Conservation (phyloP, 2,329 filamentous ascomycete genomes). For the Blastomyces gilchristii region DNA sequence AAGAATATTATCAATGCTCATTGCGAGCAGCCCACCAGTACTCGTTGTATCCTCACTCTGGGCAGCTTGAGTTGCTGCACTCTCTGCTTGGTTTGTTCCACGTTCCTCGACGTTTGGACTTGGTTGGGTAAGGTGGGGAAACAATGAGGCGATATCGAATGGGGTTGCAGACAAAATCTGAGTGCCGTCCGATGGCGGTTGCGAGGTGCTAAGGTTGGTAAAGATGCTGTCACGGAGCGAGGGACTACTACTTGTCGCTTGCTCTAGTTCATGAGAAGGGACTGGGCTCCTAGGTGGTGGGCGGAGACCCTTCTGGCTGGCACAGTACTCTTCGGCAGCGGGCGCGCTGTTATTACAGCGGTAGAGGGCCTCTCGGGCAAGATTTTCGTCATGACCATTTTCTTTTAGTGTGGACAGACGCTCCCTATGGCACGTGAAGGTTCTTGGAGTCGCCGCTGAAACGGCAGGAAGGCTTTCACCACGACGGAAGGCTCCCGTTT, state of each 20-base stretch:
- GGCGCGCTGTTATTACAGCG: constrained; percentile 59
- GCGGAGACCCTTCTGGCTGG: constrained; percentile 48
- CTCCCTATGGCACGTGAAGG: constrained; percentile 44
- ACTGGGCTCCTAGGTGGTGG: constrained; percentile 57
- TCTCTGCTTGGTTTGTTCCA: background rate
- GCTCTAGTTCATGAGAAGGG: constrained; percentile 46
- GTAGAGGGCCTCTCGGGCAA: constrained; percentile 71
- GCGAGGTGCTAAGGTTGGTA: constrained; percentile 3
- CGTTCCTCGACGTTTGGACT: constrained; percentile 4
- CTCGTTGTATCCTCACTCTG: constrained; percentile 24
- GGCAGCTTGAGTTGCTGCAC: constrained; percentile 10
- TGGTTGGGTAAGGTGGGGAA: constrained; percentile 13
- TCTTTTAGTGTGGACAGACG: constrained; percentile 36
- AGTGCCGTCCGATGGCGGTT: background rate
- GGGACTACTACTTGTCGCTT: constrained; percentile 15
- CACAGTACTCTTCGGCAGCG: constrained; percentile 64
- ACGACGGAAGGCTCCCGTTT: constrained; percentile 54
- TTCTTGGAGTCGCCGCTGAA: constrained; percentile 38
- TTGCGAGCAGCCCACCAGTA: constrained; percentile 30
- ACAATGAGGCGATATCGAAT: constrained; percentile 13
- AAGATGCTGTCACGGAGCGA: constrained; percentile 12
- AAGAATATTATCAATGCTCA: constrained; percentile 36
- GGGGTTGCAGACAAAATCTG: background rate
- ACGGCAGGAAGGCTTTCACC: constrained; percentile 48
- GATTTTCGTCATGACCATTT: constrained; percentile 46